Conservation (phyloP, 2,329 filamentous ascomycete species). For the Colletotrichum eremochloae region DNA sequence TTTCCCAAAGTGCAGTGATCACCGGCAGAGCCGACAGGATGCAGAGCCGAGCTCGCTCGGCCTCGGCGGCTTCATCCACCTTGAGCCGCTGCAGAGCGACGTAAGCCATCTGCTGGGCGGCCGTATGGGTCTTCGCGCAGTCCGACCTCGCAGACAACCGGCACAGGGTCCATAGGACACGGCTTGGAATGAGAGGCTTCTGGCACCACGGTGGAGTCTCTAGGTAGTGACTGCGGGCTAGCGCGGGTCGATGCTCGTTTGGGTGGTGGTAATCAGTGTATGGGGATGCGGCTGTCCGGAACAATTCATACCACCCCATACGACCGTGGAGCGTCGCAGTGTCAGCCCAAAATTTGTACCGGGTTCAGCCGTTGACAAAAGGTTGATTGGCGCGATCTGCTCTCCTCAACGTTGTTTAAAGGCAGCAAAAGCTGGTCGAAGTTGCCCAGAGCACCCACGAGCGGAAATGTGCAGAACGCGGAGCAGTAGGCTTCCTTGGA, state of each 20-base stretch:
- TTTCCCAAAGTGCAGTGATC: background rate
- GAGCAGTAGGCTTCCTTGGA: background rate
- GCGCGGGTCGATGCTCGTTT: conserved; percentile 13
- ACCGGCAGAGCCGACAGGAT: background rate
- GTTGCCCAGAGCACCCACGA: no score
- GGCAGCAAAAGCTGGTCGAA: no score
- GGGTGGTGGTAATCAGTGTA: conserved; percentile 8
- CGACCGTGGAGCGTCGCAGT: background rate
- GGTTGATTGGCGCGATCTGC: background rate
- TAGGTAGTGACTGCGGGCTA: conserved; percentile 14
- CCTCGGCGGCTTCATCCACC: conserved; percentile 16
- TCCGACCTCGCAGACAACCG: conserved; percentile 27
- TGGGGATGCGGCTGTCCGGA: conserved; percentile 15
- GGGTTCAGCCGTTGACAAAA: background rate
- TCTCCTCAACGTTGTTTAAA: background rate
- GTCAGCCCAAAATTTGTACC: background rate
- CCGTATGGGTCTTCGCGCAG: conserved; percentile 10
- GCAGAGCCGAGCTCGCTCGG: background rate
- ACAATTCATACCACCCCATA: background rate
- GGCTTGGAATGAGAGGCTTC: conserved; percentile 11
- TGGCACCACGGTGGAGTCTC: conserved; percentile 16
- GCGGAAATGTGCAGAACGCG: background rate
- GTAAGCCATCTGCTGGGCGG: conserved; percentile 26
- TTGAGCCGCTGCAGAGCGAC: conserved; percentile 30
- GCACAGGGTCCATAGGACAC: conserved; percentile 12